Evolutionary conservation across 192 early-diverging fungal genomes (phyloP).

Genomic region (Obelidium mucronatum): DNA sequence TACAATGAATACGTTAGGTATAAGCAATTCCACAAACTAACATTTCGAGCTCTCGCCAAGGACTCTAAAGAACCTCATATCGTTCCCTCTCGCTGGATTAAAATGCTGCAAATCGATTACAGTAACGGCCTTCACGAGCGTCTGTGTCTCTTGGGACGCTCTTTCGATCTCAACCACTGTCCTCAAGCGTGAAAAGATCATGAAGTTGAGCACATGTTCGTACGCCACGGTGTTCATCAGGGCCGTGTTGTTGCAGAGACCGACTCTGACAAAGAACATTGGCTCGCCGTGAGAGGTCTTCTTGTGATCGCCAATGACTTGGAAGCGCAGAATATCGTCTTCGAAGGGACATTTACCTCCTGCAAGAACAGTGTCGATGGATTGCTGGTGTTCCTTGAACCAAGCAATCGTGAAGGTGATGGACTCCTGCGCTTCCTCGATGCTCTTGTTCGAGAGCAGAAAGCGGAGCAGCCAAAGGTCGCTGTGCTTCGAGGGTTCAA

Average conservation of each 20-base stretch:
- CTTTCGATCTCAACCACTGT: background rate
- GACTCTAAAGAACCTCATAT: conserved; percentile 1
- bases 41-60: conserved; percentile 7
- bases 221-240: conserved; percentile 11
- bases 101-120: background rate
- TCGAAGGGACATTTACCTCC: background rate
- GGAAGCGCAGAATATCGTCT: conserved; percentile 10
- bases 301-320: conserved; percentile 17
- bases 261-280: conserved; percentile 9
- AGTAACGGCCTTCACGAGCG: conserved; percentile 6
- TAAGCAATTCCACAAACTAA: no score
- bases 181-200: background rate
- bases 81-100: background rate
- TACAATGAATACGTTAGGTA: no score
- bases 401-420: conserved; percentile 1
- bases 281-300: conserved; percentile 10
- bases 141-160: background rate
- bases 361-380: background rate
- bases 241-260: conserved; percentile 19
- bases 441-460: conserved; percentile 15
- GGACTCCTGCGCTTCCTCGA: conserved; percentile 4
- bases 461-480: conserved; percentile 23
- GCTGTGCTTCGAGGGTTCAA: conserved; percentile 5
- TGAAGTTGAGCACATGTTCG: conserved; percentile 7
- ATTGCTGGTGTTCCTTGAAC: conserved; percentile 4